These are phyloP conservation scores for Aspergillus sclerotiicarbonarius DNA, from an alignment of 495 filamentous ascomycete species.

Conservation along the genomic window DNA sequence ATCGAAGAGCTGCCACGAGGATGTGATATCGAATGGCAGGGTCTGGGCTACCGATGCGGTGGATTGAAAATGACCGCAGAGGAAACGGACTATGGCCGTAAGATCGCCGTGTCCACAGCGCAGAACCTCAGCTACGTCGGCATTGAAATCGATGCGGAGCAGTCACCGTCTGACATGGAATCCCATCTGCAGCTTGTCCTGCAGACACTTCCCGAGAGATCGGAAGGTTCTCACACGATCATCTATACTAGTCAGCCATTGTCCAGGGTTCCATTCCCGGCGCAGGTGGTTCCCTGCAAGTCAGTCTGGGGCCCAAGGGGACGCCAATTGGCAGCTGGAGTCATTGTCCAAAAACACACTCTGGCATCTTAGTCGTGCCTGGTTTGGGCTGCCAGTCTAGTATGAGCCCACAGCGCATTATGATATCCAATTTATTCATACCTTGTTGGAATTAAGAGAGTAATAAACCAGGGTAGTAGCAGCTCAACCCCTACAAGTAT, in stretches of 20 bases:
- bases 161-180: conserved; percentile 19
- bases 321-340: conserved; percentile 33
- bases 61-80: conserved; percentile 20
- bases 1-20: conserved; percentile 68
- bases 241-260: conserved; percentile 36
- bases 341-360: conserved; percentile 34
- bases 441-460: too few species aligned
- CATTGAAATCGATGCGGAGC: conserved; percentile 30
- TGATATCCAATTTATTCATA: too few species aligned
- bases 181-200: conserved; percentile 22
- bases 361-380: neutral
- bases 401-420: too few species aligned
- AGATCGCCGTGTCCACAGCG: conserved; percentile 24
- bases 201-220: conserved; percentile 12
- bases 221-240: conserved; percentile 26
- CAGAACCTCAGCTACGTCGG: conserved; percentile 25
- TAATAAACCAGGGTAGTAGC: too few species aligned
- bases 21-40: conserved; percentile 74
- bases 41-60: conserved; percentile 38
- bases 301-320: conserved; percentile 46
- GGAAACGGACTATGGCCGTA: conserved; percentile 15
- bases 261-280: conserved; percentile 24
- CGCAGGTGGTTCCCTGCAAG: conserved; percentile 48
- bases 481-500: too few species aligned
- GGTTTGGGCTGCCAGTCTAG: neutral